A percentile compares a stretch with the other conserved stretches of the same genome.
Evolutionary conservation across 2,329 filamentous ascomycete species (phyloP).

Genomic region (Penicillium oxalicum): DNA sequence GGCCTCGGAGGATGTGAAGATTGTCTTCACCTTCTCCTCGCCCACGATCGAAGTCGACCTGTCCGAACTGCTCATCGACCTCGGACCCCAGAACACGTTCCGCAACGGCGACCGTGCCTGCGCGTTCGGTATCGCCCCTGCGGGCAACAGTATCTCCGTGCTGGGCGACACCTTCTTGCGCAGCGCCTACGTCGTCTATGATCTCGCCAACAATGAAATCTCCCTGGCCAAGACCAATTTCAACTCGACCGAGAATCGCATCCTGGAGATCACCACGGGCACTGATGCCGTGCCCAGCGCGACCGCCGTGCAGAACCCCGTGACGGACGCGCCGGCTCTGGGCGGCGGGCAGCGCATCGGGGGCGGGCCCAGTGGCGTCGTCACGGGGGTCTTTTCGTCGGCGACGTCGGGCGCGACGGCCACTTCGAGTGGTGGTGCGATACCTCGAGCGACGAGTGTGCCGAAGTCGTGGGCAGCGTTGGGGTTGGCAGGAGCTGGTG

Average conservation of each 20-base stretch:
- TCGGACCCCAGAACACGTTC: slow-evolving; percentile 34
- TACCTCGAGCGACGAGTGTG: slow-evolving; percentile 11
- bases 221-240: slow-evolving; percentile 57
- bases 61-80: slow-evolving; percentile 52
- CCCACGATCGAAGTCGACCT: slow-evolving; percentile 51
- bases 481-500: slow-evolving; percentile 21
- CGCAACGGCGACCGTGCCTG: slow-evolving; percentile 34
- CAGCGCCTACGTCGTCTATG: slow-evolving; percentile 59
- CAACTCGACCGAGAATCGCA: slow-evolving; percentile 46
- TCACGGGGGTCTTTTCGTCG: slow-evolving; percentile 11
- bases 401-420: slow-evolving; percentile 13
- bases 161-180: slow-evolving; percentile 60
- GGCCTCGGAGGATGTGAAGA: slow-evolving; percentile 43
- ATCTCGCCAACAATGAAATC: slow-evolving; percentile 55
- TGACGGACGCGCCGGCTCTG: slow-evolving; percentile 41
- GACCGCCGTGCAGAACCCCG: slow-evolving; percentile 46
- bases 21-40: slow-evolving; percentile 54
- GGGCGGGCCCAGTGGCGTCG: slow-evolving; percentile 15
- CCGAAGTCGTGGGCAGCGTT: slow-evolving; percentile 12
- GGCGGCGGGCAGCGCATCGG: slow-evolving; percentile 42
- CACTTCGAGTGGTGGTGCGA: slow-evolving; percentile 15
- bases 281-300: slow-evolving; percentile 48
- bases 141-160: slow-evolving; percentile 43
- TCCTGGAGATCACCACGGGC: slow-evolving; percentile 51
- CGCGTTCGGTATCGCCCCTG: slow-evolving; percentile 48